Conservation (phyloP, 352 stramenopile genomes). For the Phytophthora ohioensis region DNA sequence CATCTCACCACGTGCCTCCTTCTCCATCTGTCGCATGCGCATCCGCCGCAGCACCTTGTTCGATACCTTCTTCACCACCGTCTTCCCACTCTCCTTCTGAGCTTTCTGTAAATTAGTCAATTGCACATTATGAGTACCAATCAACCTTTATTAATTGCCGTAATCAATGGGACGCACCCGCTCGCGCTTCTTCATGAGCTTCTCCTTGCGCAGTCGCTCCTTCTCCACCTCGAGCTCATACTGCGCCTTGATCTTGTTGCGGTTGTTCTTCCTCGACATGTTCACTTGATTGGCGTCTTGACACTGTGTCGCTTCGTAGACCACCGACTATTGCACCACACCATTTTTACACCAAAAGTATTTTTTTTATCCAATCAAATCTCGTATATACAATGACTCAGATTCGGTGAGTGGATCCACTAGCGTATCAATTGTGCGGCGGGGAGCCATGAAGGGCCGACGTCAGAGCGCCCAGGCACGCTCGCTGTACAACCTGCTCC, state of each 20-base stretch:
- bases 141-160: background rate
- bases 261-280: constrained; percentile 88
- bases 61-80: constrained; percentile 79
- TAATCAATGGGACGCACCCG: constrained; percentile 40
- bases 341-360: constrained; percentile 2
- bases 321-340: constrained; percentile 30
- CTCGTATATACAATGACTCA: constrained; percentile 1
- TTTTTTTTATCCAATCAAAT: constrained; percentile 31
- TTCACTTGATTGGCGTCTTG: background rate
- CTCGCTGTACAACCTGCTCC: constrained; percentile 42
- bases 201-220: constrained; percentile 78
- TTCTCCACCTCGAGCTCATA: constrained; percentile 83
- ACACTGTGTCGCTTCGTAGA: constrained; percentile 32
- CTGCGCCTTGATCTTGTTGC: constrained; percentile 82
- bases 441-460: constrained; percentile 39
- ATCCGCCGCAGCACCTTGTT: constrained; percentile 78
- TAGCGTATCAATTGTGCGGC: constrained; percentile 12
- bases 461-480: constrained; percentile 28
- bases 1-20: constrained; percentile 57
- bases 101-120: constrained; percentile 48
- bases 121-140: background rate
- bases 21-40: constrained; percentile 63
- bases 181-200: constrained; percentile 77
- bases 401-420: constrained; percentile 22
- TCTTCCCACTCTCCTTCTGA: constrained; percentile 55